Percentiles rank a stretch among this genome's conserved stretches.
Conservation (phyloP, 306 rosid genomes). For the Lagenaria siceraria region DNA sequence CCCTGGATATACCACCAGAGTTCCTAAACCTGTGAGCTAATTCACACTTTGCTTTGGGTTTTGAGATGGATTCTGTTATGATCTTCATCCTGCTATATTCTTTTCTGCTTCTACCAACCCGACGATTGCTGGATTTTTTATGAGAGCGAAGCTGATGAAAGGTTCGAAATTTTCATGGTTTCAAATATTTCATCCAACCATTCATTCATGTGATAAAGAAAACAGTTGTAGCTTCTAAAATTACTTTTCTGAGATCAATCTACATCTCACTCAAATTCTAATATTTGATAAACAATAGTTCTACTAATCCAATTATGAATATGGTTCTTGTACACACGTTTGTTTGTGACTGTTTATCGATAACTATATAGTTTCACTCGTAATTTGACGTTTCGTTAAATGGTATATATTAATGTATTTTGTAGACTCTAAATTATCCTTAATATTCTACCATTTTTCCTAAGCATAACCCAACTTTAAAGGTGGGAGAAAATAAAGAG, state of each 20-base stretch:
- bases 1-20: constrained; percentile 37
- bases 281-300: neutral
- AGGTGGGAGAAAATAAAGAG: too few relatives aligned
- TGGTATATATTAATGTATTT: too few relatives aligned
- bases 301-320: too few relatives aligned
- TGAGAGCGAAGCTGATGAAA: neutral
- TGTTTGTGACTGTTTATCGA: too few relatives aligned
- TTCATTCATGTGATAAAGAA: neutral
- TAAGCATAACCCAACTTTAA: too few relatives aligned
- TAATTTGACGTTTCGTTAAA: too few relatives aligned
- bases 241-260: neutral
- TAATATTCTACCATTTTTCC: too few relatives aligned
- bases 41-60: constrained; percentile 6
- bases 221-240: neutral
- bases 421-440: too few relatives aligned
- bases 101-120: neutral
- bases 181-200: neutral
- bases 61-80: neutral
- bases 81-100: neutral
- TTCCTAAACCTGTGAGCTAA: constrained; percentile 13
- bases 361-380: too few relatives aligned
- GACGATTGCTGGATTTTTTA: neutral
- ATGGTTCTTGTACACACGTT: too few relatives aligned
- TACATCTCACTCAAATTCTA: neutral
- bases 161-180: neutral